phyloP scores from a whole-genome alignment of 176 grass and related monocot species.

The Aegilops bicornis region DNA sequence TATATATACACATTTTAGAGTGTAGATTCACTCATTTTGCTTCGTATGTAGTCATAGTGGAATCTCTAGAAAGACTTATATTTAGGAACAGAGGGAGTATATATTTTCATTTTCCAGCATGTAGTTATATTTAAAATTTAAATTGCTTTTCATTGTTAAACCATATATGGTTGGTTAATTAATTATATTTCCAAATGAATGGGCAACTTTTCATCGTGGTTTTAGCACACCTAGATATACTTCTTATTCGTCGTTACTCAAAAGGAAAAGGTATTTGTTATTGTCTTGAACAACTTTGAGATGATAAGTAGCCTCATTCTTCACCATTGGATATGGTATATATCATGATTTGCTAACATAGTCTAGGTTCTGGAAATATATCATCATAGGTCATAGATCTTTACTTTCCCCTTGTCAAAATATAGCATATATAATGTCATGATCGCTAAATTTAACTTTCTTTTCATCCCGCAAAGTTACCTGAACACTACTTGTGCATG shows the following conservation, averaged over 20 bases:
- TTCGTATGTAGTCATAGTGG: too few relatives aligned
- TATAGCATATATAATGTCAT: not conserved
- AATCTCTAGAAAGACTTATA: too few relatives aligned
- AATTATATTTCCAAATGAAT: not conserved
- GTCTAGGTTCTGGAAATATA: not conserved
- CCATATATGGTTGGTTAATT: not conserved
- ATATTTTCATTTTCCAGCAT: not conserved
- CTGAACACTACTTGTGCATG: not conserved
- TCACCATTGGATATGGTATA: not conserved
- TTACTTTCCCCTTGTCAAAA: not conserved
- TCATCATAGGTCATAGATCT: not conserved
- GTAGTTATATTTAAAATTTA: not conserved
- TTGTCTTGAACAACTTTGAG: not conserved
- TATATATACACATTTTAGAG: too few relatives aligned
- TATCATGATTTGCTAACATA: not conserved
- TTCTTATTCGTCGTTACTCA: not conserved
- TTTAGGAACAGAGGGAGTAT: too few relatives aligned
- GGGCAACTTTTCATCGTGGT: not conserved
- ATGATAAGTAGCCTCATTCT: not conserved
- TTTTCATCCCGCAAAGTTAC: not conserved
- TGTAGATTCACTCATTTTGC: too few relatives aligned
- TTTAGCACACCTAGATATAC: not conserved
- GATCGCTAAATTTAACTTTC: not conserved
- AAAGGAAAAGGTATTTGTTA: not conserved
- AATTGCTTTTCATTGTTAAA: not conserved